Evolutionary conservation across 768 basidiomycete genomes (phyloP).

Genomic region (Auriscalpium vulgare): DNA sequence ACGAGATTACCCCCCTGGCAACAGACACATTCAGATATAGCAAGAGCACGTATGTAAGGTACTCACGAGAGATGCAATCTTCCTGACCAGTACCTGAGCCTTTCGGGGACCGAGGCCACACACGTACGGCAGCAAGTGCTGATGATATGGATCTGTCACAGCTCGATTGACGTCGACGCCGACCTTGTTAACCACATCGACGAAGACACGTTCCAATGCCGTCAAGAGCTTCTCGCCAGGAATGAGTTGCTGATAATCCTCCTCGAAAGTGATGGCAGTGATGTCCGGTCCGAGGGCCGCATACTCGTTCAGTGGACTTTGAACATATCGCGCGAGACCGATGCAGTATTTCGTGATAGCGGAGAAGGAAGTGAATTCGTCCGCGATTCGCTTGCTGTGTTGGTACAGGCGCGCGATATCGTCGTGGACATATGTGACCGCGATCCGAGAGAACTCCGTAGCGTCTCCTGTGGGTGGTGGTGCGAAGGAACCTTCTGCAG

Average conservation of each 20-base stretch:
- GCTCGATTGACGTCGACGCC: constrained; percentile 97
- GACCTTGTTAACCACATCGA: constrained; percentile 85
- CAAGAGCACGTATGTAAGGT: neutral
- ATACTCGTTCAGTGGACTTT: constrained; percentile 92
- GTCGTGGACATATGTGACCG: constrained; percentile 79
- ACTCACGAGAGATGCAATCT: constrained; percentile 69
- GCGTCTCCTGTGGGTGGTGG: neutral
- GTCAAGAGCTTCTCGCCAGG: constrained; percentile 76
- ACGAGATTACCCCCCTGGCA: constrained; percentile 75
- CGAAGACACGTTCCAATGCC: constrained; percentile 78
- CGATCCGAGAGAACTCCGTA: constrained; percentile 44
- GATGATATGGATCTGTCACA: constrained; percentile 82
- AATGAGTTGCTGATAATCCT: constrained; percentile 80
- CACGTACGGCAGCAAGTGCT: constrained; percentile 80
- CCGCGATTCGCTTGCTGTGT: constrained; percentile 75
- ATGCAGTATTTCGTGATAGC: constrained; percentile 85
- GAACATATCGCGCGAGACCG: constrained; percentile 85
- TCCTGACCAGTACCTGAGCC: constrained; percentile 74
- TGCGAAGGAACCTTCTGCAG: constrained; percentile 5
- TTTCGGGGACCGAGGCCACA: constrained; percentile 94
- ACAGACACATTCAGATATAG: constrained; percentile 1
- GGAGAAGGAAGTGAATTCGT: constrained; percentile 76
- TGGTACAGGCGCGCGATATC: constrained; percentile 93
- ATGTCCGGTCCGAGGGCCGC: constrained; percentile 85
- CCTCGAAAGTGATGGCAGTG: constrained; percentile 72